Conservation (phyloP, 768 basidiomycete genomes). For the Clitopilus hobsonii region DNA sequence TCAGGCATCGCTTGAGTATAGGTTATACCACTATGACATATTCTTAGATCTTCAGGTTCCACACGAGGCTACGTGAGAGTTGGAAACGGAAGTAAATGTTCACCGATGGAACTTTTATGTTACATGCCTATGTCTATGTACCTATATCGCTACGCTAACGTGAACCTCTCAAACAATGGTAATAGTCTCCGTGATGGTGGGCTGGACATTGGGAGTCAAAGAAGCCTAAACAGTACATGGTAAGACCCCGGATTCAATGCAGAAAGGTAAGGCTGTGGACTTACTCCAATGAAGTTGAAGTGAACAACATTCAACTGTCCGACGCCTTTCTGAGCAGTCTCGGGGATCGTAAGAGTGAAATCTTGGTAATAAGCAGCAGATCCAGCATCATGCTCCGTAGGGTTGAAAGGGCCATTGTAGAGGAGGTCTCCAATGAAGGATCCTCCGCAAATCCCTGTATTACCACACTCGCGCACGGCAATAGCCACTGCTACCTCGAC, state of each 20-base stretch:
- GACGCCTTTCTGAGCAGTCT: neutral
- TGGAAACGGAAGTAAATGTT: neutral
- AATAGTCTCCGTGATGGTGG: neutral
- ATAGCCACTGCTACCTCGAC: neutral
- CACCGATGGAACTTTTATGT: too few relatives aligned
- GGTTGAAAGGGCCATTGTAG: neutral
- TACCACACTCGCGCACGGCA: neutral
- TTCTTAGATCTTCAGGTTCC: neutral
- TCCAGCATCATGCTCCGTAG: neutral
- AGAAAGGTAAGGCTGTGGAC: neutral
- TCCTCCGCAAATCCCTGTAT: neutral
- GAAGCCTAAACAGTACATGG: neutral
- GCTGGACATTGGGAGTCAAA: neutral
- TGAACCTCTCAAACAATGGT: neutral
- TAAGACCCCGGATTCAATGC: neutral
- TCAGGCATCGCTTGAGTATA: neutral
- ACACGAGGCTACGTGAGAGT: too few relatives aligned
- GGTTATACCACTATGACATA: neutral
- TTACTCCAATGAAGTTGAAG: neutral
- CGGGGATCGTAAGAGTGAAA: neutral
- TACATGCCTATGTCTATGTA: too few relatives aligned
- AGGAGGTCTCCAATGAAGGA: neutral
- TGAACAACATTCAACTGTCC: neutral
- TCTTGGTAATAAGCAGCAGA: neutral
- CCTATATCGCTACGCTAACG: neutral